A percentile compares a stretch with the other conserved stretches of the same genome.
These are phyloP conservation scores for Dillenia turbinata DNA, from an alignment of 164 flowering plant species.

Conservation along the genomic window DNA sequence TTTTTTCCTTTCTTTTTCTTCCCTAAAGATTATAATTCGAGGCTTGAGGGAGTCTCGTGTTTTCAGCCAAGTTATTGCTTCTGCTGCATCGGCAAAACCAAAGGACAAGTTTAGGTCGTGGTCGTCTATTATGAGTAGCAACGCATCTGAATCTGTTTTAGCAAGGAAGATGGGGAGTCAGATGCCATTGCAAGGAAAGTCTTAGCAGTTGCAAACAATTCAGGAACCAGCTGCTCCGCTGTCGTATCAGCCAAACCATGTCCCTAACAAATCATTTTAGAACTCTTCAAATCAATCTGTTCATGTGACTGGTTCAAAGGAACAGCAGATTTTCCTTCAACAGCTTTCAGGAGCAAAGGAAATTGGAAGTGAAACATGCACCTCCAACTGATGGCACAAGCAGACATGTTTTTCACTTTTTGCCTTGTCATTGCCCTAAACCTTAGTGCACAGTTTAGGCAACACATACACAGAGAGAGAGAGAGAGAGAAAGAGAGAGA, in stretches of 20 bases:
- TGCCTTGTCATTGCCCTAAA: no score
- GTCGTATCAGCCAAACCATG: conserved; percentile 35
- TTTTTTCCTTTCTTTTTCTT: neutral
- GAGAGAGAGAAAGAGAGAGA: no score
- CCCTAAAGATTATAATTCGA: conserved; percentile 61
- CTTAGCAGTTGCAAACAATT: conserved; percentile 16
- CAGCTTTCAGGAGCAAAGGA: no score
- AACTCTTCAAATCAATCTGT: no score
- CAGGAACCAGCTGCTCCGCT: conserved; percentile 48
- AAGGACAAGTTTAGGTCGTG: conserved; percentile 39
- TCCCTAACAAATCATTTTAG: no score
- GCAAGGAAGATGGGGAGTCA: conserved; percentile 8
- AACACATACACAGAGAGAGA: no score
- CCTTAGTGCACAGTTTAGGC: no score
- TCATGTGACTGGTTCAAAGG: no score
- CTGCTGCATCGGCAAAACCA: conserved; percentile 34
- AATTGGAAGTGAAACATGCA: no score
- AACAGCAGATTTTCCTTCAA: no score
- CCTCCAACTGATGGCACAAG: no score
- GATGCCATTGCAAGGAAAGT: conserved; percentile 18
- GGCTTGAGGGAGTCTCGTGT: conserved; percentile 76
- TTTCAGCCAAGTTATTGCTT: conserved; percentile 49
- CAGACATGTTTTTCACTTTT: no score
- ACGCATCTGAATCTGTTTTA: conserved; percentile 22
- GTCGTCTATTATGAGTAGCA: conserved; percentile 43